A percentile compares a stretch with the other conserved stretches of the same genome.
phyloP scores from a whole-genome alignment of 148 eudicot species.

The Camellia japonica region DNA sequence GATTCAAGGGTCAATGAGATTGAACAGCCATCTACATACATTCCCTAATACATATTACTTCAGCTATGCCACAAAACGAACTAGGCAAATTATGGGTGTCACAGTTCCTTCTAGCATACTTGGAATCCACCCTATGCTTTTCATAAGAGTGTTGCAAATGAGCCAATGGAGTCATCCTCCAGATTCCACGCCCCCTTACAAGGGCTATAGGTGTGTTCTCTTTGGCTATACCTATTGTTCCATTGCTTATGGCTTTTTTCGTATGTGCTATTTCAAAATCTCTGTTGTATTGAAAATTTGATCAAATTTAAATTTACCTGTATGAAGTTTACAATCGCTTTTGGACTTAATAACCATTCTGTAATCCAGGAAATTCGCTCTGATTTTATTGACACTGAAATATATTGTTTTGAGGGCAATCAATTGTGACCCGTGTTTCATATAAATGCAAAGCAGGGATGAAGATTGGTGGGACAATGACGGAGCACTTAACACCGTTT shows the following conservation, averaged over 20 bases:
- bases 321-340: background rate
- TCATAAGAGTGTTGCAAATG: slow-evolving; percentile 87
- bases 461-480: slow-evolving; percentile 99
- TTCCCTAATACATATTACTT: slow-evolving; percentile 88
- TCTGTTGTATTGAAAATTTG: background rate
- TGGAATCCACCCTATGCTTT: slow-evolving; percentile 79
- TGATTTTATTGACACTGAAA: background rate
- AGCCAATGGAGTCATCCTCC: slow-evolving; percentile 81
- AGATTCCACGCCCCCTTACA: slow-evolving; percentile 75
- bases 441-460: slow-evolving; percentile 51
- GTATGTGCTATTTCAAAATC: background rate
- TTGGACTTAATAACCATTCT: background rate
- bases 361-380: background rate
- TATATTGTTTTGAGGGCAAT: background rate
- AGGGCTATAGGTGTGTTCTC: slow-evolving; percentile 70
- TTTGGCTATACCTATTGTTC: background rate
- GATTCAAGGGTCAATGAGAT: slow-evolving; percentile 67
- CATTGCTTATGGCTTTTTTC: background rate
- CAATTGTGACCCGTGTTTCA: background rate
- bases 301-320: background rate
- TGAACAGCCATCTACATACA: slow-evolving; percentile 63
- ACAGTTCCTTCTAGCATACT: slow-evolving; percentile 72
- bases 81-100: slow-evolving; percentile 53
- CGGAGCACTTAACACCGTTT: slow-evolving; percentile 85
- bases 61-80: slow-evolving; percentile 89